Base-by-base conservation (phyloP, 495 filamentous ascomycete genomes). In the Hyaloscypha finlandica region DNA sequence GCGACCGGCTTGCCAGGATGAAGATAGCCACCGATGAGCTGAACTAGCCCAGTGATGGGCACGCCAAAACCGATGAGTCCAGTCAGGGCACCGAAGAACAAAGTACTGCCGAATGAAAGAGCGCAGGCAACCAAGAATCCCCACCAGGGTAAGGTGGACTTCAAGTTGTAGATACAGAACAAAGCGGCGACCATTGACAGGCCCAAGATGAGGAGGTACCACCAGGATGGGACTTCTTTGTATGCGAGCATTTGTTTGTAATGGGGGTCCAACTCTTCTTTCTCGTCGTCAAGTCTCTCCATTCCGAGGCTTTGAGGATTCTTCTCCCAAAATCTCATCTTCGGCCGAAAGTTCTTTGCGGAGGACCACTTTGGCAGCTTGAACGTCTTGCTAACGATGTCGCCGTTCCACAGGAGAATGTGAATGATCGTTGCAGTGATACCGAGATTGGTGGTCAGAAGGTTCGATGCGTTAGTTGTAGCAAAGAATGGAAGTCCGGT, bases 211-310 rank as follows among this genome's bases (percentile, higher is more conserved):
- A 65, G 59, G 0, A 72, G 65, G 52, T 83, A 88, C 86, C 86
- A 88, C 84, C 82, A 86, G 70, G 74, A 74, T 9, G 86, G 84
- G 3, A 77, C 73, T 67, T 85, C 84, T 45, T 81, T 79, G 72
- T 86, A 87, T 12, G 67, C 62, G 16, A 79, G 74, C 81, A 81
- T 85, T 64, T 71, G 68, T 30, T 70, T 66, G 67, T 84, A 81
- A 59, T 85, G 83, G 0, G 77, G 79, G 64, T 85, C 83, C 11
- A 76, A 71, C 9, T 70, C 19, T n/a, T 63, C 16, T 5, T 56
- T 31, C 12, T 70, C 66, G 6, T 20, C 53, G 3, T 63, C 66
- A 52, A 35, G 45, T 22, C 16, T 54, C 29, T 56, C 39, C 12
- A 25, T 56, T 11, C 8, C n/a, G 8, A 16, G 37, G 3, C 6